A percentile compares a stretch with the other conserved stretches of the same genome.
Conservation (phyloP, 495 filamentous ascomycete genomes). For the Thozetella sp. region DNA sequence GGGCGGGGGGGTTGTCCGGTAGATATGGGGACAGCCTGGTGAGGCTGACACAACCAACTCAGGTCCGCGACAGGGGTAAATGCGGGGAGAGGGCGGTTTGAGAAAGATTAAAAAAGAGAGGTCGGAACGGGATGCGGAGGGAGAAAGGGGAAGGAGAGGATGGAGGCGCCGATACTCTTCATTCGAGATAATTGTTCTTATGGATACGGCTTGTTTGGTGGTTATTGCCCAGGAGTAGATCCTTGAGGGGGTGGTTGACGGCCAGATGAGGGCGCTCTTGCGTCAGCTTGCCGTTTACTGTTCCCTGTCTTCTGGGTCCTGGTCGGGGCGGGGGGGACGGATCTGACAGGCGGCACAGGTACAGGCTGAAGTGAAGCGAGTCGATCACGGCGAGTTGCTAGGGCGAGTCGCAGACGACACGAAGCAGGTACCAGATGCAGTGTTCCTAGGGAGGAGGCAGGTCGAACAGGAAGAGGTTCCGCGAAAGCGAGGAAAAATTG, state of each 20-base stretch:
- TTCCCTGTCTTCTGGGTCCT: conserved; percentile 18
- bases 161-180: conserved; percentile 12
- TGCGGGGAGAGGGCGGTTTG: conserved; percentile 30
- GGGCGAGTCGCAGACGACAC: not conserved
- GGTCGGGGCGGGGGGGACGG: conserved; percentile 18
- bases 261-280: conserved; percentile 13
- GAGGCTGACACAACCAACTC: conserved; percentile 31
- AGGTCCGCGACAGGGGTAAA: conserved; percentile 29
- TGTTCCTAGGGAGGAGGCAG: not conserved
- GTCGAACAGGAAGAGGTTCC: not conserved
- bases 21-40: conserved; percentile 31
- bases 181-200: conserved; percentile 14
- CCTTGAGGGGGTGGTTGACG: conserved; percentile 9
- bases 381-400: conserved; percentile 8
- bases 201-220: conserved; percentile 12
- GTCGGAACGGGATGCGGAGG: conserved; percentile 17
- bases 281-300: conserved; percentile 1
- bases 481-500: not conserved
- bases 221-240: conserved; percentile 15
- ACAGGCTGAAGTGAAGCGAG: conserved; percentile 23
- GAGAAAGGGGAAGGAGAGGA: conserved; percentile 10
- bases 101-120: conserved; percentile 29
- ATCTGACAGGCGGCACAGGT: conserved; percentile 24
- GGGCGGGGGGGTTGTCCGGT: conserved; percentile 16
- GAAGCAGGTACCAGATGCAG: not conserved